These are phyloP conservation scores for Lactarius hengduanensis DNA, from an alignment of 768 basidiomycete genomes.

Conservation along the genomic window DNA sequence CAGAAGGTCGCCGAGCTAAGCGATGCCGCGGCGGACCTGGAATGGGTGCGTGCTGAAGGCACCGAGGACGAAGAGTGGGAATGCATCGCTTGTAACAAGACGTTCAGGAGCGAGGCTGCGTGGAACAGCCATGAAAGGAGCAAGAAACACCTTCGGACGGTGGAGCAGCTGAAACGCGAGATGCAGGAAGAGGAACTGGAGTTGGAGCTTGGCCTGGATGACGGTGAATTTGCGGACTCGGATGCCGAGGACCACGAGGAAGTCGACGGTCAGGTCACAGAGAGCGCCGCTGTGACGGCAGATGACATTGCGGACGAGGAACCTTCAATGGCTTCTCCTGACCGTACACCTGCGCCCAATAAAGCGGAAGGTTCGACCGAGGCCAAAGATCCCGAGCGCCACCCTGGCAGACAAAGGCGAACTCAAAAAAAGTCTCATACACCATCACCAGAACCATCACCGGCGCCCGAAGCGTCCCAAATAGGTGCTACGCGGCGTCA, in stretches of 20 bases:
- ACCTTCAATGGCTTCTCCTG: constrained; percentile 13
- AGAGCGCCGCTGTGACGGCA: constrained; percentile 6
- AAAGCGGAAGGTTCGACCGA: constrained; percentile 11
- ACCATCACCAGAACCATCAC: constrained; percentile 13
- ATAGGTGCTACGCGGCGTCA: constrained; percentile 1
- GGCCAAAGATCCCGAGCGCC: constrained; percentile 8
- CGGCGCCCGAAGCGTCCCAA: constrained; percentile 6
- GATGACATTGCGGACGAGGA: constrained; percentile 8
- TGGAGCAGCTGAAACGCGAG: constrained; percentile 70
- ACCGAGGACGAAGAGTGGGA: constrained; percentile 83
- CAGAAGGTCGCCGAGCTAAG: constrained; percentile 55
- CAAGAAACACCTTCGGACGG: constrained; percentile 88
- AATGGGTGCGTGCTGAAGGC: constrained; percentile 73
- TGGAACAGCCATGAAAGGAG: constrained; percentile 97
- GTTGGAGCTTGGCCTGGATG: constrained; percentile 38
- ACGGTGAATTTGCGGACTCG: constrained; percentile 20
- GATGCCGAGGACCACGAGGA: constrained; percentile 14
- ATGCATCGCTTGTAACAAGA: constrained; percentile 92
- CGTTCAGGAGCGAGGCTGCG: constrained; percentile 86
- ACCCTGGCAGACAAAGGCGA: constrained; percentile 12
- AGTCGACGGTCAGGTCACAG: constrained; percentile 4
- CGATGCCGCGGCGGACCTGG: constrained; percentile 57
- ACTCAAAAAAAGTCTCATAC: constrained; percentile 8
- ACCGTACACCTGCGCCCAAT: constrained; percentile 2
- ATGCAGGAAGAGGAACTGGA: constrained; percentile 76